These are phyloP conservation scores for Colletotrichum phormii DNA, from an alignment of 2,329 filamentous ascomycete genomes.

Conservation along the genomic window DNA sequence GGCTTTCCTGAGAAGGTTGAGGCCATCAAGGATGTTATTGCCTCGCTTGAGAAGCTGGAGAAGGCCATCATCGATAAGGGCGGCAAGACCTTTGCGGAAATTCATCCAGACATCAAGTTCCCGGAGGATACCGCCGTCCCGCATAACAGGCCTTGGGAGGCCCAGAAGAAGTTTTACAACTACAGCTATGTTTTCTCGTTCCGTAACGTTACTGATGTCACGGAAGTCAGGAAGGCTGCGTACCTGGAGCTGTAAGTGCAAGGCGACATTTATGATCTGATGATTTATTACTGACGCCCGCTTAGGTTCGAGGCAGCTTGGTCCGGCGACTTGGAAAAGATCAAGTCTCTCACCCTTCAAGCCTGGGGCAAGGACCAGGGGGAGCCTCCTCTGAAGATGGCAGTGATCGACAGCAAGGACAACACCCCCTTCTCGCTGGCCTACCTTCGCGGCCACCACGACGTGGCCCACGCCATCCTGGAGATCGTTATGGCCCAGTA, in stretches of 20 bases:
- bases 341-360: constrained; percentile 73
- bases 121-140: constrained; percentile 17
- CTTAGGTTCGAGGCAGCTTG: constrained; percentile 79
- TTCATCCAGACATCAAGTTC: constrained; percentile 66
- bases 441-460: constrained; percentile 72
- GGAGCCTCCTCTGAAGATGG: constrained; percentile 72
- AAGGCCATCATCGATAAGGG: constrained; percentile 64
- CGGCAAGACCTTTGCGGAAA: constrained; percentile 74
- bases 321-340: constrained; percentile 72
- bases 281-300: constrained; percentile 39
- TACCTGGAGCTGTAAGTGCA: constrained; percentile 72
- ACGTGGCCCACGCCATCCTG: constrained; percentile 73
- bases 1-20: constrained; percentile 63
- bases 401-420: constrained; percentile 62
- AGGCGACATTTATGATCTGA: background rate
- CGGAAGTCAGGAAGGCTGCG: constrained; percentile 63
- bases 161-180: constrained; percentile 42
- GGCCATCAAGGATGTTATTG: constrained; percentile 63
- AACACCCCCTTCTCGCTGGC: constrained; percentile 77
- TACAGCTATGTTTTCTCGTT: constrained; percentile 67
- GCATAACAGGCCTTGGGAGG: constrained; percentile 24
- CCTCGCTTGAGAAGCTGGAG: constrained; percentile 67
- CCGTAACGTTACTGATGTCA: constrained; percentile 63
- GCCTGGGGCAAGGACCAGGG: constrained; percentile 66
- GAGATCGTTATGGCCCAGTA: constrained; percentile 79